Evolutionary conservation across 2,329 filamentous ascomycete genomes (phyloP), one percentile per base, ranked within the genome.

Genomic region (Epichloe sibirici): DNA sequence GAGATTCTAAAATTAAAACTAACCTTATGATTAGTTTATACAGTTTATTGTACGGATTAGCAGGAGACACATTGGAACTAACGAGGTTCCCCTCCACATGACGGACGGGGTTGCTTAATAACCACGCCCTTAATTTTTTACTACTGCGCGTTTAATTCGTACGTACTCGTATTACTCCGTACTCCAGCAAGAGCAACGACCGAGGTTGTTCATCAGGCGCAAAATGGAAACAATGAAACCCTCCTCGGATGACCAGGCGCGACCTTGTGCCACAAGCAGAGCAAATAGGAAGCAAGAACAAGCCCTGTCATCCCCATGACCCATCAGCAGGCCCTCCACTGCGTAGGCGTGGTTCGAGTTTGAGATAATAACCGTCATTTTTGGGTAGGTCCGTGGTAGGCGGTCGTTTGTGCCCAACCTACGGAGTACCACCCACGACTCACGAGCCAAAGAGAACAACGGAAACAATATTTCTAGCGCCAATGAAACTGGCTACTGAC

Each of bases 371-470:
- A 4, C 38, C 37, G 35, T 48, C 23, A 48, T 48, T 40, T 48
- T 48, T n/a, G 47, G 48, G 7, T 39, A 21, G 17, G 2, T 21
- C 17, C 17, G 17, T 21, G 17, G 17, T 21, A 43, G n/a, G 21
- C 35, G 45, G 52, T 45, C 52, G 35, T 49, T 54, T 49, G 34
- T 54, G 45, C 52, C 52, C 49, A 45, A 54, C 52, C 49, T 49
- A 8, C 21, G 40, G 13, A 37, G n/a, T 42, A 42, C 39, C 45
- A 25, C n/a, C 31, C 34, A 37, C 31, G 45, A 15, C n/a, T 17
- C 34, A 37, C 31, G 45, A 15, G 31, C 45, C 31, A 47, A 47
- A 23, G 28, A 11, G 6, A n/a, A 11, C n/a, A 45, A 17, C 28
- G 34, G 15, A 35, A 7, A 21, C 8, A 21, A 48, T n/a, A 25